phyloP scores from a whole-genome alignment of 2,329 filamentous ascomycete genomes.

The Pseudogymnoascus sp. region DNA sequence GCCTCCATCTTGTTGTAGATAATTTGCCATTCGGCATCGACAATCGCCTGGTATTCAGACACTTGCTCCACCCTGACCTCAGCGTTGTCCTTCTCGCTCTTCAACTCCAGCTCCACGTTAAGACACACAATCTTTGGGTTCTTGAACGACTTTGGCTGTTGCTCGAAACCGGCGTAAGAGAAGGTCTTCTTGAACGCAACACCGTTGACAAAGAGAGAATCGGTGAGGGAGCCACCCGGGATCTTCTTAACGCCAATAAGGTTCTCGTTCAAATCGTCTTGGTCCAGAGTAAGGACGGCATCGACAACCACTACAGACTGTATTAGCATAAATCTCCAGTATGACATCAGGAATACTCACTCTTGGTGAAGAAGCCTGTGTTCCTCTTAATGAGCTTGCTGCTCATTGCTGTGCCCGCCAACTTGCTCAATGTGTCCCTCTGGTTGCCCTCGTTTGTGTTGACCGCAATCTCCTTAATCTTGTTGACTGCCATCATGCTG shows the following conservation, averaged over 20 bases:
- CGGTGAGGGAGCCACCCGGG: slow-evolving; percentile 88
- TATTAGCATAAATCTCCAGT: slow-evolving; percentile 25
- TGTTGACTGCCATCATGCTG: slow-evolving; percentile 88
- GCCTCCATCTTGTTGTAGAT: slow-evolving; percentile 99
- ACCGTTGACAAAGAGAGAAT: slow-evolving; percentile 93
- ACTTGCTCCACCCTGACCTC: slow-evolving; percentile 98
- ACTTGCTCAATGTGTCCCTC: slow-evolving; percentile 78
- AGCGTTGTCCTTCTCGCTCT: slow-evolving; percentile 98
- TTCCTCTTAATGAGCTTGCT: slow-evolving; percentile 99
- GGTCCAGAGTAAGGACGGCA: slow-evolving; percentile 88
- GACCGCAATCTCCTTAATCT: slow-evolving; percentile 95
- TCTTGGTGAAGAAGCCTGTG: slow-evolving; percentile 94
- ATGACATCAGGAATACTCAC: slow-evolving; percentile 42
- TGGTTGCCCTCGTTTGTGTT: slow-evolving; percentile 75
- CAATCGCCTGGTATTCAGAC: slow-evolving; percentile 97
- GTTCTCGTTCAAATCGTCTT: slow-evolving; percentile 95
- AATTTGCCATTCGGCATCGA: slow-evolving; percentile 99
- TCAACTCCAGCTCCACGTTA: slow-evolving; percentile 96
- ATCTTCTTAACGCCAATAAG: slow-evolving; percentile 98
- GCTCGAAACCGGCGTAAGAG: slow-evolving; percentile 97
- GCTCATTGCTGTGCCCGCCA: slow-evolving; percentile 96
- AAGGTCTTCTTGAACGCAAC: slow-evolving; percentile 99
- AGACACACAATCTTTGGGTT: slow-evolving; percentile 95
- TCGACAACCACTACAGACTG: slow-evolving; percentile 81
- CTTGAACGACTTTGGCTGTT: slow-evolving; percentile 92